Percentiles rank a stretch among this genome's conserved stretches.
Evolutionary conservation across 2,329 filamentous ascomycete species (phyloP).

Genomic region (Plenodomus tracheiphilus): DNA sequence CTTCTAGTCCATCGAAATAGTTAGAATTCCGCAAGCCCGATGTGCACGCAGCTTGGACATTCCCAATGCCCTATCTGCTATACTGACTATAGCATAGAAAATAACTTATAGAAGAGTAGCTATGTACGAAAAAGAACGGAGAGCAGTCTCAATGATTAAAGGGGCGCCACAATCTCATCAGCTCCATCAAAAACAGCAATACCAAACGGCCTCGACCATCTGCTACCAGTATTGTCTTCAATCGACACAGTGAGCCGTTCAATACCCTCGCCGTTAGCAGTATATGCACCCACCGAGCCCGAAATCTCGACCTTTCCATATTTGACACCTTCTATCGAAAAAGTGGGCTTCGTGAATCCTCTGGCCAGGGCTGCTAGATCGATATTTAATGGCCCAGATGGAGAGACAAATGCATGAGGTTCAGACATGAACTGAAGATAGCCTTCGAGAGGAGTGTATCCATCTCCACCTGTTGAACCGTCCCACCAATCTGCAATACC

Average conservation of each 20-base stretch:
- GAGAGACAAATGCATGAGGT: conserved; percentile 36
- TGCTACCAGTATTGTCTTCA: conserved; percentile 13
- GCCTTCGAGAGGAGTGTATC: conserved; percentile 39
- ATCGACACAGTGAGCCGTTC: conserved; percentile 10
- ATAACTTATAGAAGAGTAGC: too few species aligned
- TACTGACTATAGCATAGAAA: too few species aligned
- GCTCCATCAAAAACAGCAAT: conserved; percentile 14
- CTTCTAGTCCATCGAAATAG: too few species aligned
- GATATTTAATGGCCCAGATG: conserved; percentile 23
- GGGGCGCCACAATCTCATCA: too few species aligned
- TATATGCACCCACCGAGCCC: conserved; percentile 12
- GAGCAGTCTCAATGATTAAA: too few species aligned
- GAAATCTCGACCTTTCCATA: conserved; percentile 6
- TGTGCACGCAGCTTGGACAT: too few species aligned
- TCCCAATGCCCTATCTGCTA: too few species aligned
- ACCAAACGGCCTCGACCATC: conserved; percentile 11
- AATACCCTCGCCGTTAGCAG: conserved; percentile 7
- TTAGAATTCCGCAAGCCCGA: too few species aligned
- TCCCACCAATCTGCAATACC: conserved; percentile 46
- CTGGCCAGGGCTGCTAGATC: conserved; percentile 24
- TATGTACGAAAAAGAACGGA: too few species aligned
- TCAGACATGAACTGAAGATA: conserved; percentile 45
- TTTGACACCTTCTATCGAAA: conserved; percentile 12
- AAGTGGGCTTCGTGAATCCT: conserved; percentile 15
- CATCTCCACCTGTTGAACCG: conserved; percentile 36